Evolutionary conservation across 257 asterid genomes (phyloP).

Genomic region (Forsythia viridissima): DNA sequence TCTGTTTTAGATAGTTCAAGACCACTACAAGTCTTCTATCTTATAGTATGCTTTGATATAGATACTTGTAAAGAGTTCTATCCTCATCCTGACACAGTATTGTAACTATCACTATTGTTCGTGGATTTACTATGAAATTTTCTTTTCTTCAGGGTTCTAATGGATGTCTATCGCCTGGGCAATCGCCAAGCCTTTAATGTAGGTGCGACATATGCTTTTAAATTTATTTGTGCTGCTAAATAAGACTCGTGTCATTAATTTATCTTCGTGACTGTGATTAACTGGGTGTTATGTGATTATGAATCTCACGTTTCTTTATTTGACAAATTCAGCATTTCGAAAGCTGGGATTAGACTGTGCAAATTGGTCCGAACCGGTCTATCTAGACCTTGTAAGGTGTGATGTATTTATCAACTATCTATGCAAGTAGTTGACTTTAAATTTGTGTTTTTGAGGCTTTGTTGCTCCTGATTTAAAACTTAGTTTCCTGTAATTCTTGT

Average conservation of each 20-base stretch:
- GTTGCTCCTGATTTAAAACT: background rate
- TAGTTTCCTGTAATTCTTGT: background rate
- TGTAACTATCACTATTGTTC: background rate
- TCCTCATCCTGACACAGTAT: background rate
- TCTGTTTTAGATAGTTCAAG: background rate
- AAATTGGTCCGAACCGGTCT: constrained; percentile 93
- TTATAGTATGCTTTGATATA: background rate
- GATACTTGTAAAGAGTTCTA: background rate
- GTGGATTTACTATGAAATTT: constrained; percentile 24
- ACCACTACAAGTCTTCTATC: background rate
- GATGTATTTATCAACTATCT: constrained; percentile 19
- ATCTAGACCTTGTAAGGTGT: constrained; percentile 81
- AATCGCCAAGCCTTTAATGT: constrained; percentile 83
- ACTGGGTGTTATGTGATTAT: background rate
- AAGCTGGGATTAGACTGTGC: constrained; percentile 99
- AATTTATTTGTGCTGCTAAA: constrained; percentile 13
- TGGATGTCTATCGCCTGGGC: constrained; percentile 78
- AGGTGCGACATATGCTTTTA: constrained; percentile 47
- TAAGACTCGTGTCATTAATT: background rate
- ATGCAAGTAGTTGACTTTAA: constrained; percentile 3
- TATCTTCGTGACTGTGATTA: background rate
- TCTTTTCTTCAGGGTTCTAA: constrained; percentile 68
- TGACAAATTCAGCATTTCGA: constrained; percentile 69
- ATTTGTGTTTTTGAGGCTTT: constrained; percentile 14
- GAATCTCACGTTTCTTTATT: constrained; percentile 28